phyloP scores from a whole-genome alignment of 148 eudicot species.

The Rhododendron vialii region DNA sequence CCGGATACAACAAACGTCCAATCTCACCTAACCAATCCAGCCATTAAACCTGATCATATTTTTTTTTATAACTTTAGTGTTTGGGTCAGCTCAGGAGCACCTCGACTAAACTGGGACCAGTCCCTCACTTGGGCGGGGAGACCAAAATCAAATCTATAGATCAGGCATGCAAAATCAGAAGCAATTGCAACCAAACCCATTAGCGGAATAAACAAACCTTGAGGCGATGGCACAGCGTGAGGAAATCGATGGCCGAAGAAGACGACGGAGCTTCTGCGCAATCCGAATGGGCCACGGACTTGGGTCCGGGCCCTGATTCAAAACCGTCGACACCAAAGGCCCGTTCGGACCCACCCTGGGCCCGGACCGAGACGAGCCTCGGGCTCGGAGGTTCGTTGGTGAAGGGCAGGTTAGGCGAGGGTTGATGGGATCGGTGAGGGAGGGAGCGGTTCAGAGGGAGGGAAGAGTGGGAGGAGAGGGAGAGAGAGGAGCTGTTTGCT shows the following conservation, averaged over 20 bases:
- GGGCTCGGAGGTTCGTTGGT: constrained; percentile 10
- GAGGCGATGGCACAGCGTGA: constrained; percentile 75
- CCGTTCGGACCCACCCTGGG: constrained; percentile 24
- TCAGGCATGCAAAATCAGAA: background rate
- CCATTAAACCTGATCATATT: too few species aligned
- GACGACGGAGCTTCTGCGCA: constrained; percentile 33
- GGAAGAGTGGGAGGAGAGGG: constrained; percentile 7
- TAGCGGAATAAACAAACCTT: constrained; percentile 35
- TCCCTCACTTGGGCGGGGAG: too few species aligned
- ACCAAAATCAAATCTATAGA: background rate
- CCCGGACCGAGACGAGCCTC: constrained; percentile 38
- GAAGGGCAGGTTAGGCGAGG: constrained; percentile 2
- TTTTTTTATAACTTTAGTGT: too few species aligned
- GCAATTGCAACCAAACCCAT: background rate
- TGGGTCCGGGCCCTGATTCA: constrained; percentile 15
- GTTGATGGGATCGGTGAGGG: background rate
- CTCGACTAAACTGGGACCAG: too few species aligned
- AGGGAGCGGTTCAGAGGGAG: constrained; percentile 6
- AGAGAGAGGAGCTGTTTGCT: constrained; percentile 15
- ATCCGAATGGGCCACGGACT: constrained; percentile 8
- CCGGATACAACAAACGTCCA: background rate
- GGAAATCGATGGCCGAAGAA: constrained; percentile 76
- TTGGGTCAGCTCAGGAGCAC: too few species aligned
- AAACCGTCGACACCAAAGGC: constrained; percentile 12
- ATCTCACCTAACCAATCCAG: background rate